A percentile compares a stretch with the other conserved stretches of the same genome.
Conservation (phyloP, 768 basidiomycete genomes). For the Tylopilus sp. region DNA sequence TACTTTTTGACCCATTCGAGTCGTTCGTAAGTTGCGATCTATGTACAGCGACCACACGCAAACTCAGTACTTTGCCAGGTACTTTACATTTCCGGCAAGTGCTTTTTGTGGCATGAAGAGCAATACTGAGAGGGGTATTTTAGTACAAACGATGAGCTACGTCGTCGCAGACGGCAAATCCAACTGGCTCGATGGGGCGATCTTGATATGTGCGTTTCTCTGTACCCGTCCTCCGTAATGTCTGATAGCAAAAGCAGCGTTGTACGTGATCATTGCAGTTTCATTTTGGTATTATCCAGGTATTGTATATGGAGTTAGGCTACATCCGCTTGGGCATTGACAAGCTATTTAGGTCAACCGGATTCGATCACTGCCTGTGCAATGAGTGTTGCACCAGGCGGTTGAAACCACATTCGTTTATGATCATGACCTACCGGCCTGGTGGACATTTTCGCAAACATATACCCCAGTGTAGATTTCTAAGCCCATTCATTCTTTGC, state of each 20-base stretch:
- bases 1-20: conserved; percentile 90
- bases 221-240: neutral
- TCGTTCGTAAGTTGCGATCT: conserved; percentile 48
- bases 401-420: neutral
- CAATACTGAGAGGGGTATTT: conserved; percentile 5
- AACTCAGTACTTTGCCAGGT: conserved; percentile 24
- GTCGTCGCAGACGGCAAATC: conserved; percentile 78
- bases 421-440: conserved; percentile 4
- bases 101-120: conserved; percentile 33
- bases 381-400: neutral
- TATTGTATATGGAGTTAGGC: conserved; percentile 4
- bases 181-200: conserved; percentile 81
- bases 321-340: neutral
- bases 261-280: conserved; percentile 70
- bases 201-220: conserved; percentile 58
- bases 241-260: conserved; percentile 35
- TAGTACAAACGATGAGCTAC: conserved; percentile 82
- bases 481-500: conserved; percentile 13
- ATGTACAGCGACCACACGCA: neutral
- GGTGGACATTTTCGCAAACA: neutral
- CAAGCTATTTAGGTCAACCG: conserved; percentile 20
- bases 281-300: conserved; percentile 63
- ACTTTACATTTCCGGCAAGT: conserved; percentile 36
- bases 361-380: conserved; percentile 17
- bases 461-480: conserved; percentile 14